These are phyloP conservation scores for Candida ipomoeae DNA, from an alignment of 805 yeast genomes.

Conservation along the genomic window DNA sequence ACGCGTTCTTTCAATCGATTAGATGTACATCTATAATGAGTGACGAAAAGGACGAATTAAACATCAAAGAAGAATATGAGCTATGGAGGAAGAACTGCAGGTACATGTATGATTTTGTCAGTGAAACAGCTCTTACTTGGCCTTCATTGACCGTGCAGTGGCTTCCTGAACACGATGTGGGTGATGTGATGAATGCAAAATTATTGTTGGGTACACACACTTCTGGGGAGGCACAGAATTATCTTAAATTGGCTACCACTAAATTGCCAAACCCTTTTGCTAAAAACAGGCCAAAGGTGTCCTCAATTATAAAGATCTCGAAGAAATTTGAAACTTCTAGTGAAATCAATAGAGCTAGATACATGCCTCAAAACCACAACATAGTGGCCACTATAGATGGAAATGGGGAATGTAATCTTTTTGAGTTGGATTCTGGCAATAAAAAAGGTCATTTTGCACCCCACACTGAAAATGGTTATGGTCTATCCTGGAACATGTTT, in stretches of 20 bases:
- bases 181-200: slow-evolving; percentile 40
- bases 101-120: slow-evolving; percentile 76
- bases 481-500: slow-evolving; percentile 60
- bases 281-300: slow-evolving; percentile 23
- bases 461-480: slow-evolving; percentile 70
- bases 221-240: slow-evolving; percentile 62
- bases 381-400: slow-evolving; percentile 67
- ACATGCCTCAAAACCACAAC: slow-evolving; percentile 56
- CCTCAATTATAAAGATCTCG: slow-evolving; percentile 55
- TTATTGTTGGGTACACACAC: slow-evolving; percentile 71
- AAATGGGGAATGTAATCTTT: slow-evolving; percentile 55
- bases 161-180: slow-evolving; percentile 46
- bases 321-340: slow-evolving; percentile 56
- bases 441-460: slow-evolving; percentile 38
- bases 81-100: slow-evolving; percentile 80
- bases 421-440: slow-evolving; percentile 34
- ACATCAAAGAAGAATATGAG: slow-evolving; percentile 64
- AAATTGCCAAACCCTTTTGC: slow-evolving; percentile 42
- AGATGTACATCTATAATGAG: slow-evolving; percentile 6
- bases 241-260: slow-evolving; percentile 60
- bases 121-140: slow-evolving; percentile 78
- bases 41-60: slow-evolving; percentile 9
- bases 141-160: slow-evolving; percentile 79
- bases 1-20: not conserved
- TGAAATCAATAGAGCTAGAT: slow-evolving; percentile 74